phyloP scores from a whole-genome alignment of 257 asterid species.

The Solanum habrochaites region DNA sequence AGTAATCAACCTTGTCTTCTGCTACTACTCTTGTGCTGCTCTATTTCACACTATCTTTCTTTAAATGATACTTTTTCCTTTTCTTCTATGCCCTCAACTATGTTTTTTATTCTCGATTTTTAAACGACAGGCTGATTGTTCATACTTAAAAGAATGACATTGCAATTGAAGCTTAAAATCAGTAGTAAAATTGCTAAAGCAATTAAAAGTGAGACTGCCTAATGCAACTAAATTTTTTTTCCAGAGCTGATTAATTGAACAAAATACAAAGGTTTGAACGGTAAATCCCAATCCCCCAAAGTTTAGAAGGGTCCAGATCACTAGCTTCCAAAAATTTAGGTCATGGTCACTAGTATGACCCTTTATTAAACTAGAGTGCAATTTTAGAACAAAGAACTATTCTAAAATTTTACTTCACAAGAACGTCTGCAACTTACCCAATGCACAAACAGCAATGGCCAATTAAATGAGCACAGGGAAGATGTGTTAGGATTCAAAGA shows the following conservation, averaged over 20 bases:
- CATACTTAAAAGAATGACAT: background rate
- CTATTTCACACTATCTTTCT: background rate
- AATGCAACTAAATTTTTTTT: background rate
- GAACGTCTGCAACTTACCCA: background rate
- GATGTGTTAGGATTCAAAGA: background rate
- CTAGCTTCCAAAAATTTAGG: background rate
- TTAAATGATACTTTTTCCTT: background rate
- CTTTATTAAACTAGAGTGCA: background rate
- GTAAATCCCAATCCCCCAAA: background rate
- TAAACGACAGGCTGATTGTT: background rate
- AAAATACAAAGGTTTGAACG: background rate
- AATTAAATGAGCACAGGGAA: background rate
- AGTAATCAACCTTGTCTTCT: background rate
- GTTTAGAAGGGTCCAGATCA: background rate
- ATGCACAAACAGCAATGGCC: background rate
- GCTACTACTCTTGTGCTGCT: background rate
- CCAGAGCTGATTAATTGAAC: background rate
- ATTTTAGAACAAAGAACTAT: background rate
- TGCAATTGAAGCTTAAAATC: background rate
- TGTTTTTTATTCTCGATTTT: background rate
- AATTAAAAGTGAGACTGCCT: background rate
- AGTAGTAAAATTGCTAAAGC: background rate
- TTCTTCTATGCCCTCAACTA: background rate
- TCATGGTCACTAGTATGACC: background rate
- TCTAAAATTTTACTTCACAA: background rate